phyloP scores from a whole-genome alignment of 2,329 filamentous ascomycete species.

The Pyricularia pennisetigena region DNA sequence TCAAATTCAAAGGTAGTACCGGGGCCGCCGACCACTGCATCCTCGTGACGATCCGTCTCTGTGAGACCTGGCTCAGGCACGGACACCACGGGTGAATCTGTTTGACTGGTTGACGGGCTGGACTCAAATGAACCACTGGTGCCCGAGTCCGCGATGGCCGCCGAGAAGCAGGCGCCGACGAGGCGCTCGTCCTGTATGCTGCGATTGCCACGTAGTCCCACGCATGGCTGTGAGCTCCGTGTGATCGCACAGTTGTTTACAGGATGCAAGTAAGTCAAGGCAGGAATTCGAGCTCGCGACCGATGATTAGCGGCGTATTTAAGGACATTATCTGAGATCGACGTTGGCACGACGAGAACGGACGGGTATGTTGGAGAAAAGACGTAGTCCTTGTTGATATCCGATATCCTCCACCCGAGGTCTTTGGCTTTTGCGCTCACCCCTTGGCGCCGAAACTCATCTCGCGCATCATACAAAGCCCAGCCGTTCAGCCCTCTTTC shows the following conservation, averaged over 20 bases:
- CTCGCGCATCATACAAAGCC: conserved; percentile 73
- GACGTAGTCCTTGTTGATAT: conserved; percentile 79
- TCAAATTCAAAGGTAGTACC: conserved; percentile 38
- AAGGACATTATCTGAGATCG: conserved; percentile 92
- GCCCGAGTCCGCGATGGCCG: conserved; percentile 77
- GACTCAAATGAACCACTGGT: conserved; percentile 77
- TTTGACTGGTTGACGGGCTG: conserved; percentile 39
- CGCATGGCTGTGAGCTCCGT: conserved; percentile 82
- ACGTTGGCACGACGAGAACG: conserved; percentile 72
- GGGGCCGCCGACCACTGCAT: conserved; percentile 47
- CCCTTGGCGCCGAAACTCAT: conserved; percentile 81
- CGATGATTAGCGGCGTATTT: conserved; percentile 89
- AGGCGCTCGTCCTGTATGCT: conserved; percentile 95
- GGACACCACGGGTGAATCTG: conserved; percentile 29
- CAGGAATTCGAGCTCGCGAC: conserved; percentile 80
- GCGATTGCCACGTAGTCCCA: conserved; percentile 76
- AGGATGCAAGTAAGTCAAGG: conserved; percentile 87
- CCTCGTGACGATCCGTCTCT: conserved; percentile 57
- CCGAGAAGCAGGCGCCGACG: conserved; percentile 76
- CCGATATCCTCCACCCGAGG: conserved; percentile 79
- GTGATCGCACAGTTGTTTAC: conserved; percentile 97
- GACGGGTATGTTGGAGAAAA: conserved; percentile 92
- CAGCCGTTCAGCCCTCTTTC: conserved; percentile 73
- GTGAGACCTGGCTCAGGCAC: conserved; percentile 39
- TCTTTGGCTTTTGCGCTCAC: conserved; percentile 72